Base-by-base conservation (phyloP, 2,329 filamentous ascomycete genomes). In the Teratosphaeria epicoccoides region DNA sequence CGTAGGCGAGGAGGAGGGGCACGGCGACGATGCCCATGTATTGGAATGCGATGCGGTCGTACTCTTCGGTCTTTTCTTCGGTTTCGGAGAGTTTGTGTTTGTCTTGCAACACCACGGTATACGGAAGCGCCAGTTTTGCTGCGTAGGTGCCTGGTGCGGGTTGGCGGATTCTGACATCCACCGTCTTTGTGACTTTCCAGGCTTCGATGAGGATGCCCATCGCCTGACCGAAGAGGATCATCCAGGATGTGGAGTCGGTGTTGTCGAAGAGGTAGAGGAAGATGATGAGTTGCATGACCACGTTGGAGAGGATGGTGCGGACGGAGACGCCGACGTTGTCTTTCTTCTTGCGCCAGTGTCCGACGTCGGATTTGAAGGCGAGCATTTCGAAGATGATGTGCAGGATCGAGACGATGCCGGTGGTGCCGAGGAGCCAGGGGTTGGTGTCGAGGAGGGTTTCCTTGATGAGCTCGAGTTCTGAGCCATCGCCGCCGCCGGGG, bases 311-410 rank as follows among this genome's bases (percentile, higher is more conserved):
- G 64, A 98, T 98, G 26, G 91, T 94, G 52, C 93, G 88, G 54
- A 98, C 86, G 1, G 90, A 96, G 45, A 95, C 95, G 57, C 93
- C 93, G 24, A 98, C 87, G 53, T 95, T 93, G 73, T 97, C 94
- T 77, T 98, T 98, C 84, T 98, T 98, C 76, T 97, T 96, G 67
- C 90, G 88, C 82, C 93, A 98, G 72, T 98, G 93, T 47, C 89
- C 77, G 67, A 98, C 95, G 67, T 98, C 93, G 66, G 86, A 95
- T 65, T 95, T 95, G 75, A 98, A 98, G 1, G 93, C 93, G 28
- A 98, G 80, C 65, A 87, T 90, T 71, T 98, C 93, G 57, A 98
- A 91, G 60, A 98, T 76, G 79, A 95, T 89, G 72, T 98, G 93
- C 37, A 93, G 77, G 52, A 98, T 79, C 57, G 83, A 90, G 61